Percentiles rank a stretch among this genome's conserved stretches.
These are phyloP conservation scores for Cadophora luteo-olivacea DNA, from an alignment of 2,329 filamentous ascomycete species.

Conservation along the genomic window DNA sequence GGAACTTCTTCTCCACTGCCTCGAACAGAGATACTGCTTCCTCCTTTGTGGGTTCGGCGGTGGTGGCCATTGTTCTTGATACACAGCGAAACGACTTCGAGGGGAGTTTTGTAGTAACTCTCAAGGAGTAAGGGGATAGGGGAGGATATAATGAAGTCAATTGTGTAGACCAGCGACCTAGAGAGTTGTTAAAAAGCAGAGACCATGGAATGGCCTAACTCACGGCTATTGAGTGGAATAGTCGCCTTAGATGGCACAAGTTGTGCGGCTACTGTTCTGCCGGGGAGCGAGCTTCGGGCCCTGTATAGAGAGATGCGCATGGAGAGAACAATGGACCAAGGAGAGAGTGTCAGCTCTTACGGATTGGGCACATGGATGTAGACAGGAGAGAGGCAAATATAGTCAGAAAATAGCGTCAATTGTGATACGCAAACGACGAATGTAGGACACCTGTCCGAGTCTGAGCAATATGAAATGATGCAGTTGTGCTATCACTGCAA, in stretches of 20 bases:
- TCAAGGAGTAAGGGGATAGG: neutral
- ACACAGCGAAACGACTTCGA: neutral
- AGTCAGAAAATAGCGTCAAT: neutral
- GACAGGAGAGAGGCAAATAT: too few relatives aligned
- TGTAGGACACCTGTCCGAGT: too few relatives aligned
- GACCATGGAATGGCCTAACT: neutral
- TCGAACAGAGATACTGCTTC: constrained; percentile 51
- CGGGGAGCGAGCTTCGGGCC: neutral
- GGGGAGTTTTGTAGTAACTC: too few relatives aligned
- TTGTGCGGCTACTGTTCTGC: neutral
- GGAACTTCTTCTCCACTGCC: constrained; percentile 51
- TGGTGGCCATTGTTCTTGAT: constrained; percentile 29
- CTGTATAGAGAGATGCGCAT: neutral
- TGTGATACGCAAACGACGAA: too few relatives aligned
- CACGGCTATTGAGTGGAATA: neutral
- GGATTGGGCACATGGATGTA: too few relatives aligned
- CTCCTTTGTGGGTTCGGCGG: constrained; percentile 45
- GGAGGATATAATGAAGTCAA: neutral
- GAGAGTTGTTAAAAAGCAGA: neutral
- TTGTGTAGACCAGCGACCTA: neutral
- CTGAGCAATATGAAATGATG: too few relatives aligned
- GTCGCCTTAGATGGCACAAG: too few relatives aligned
- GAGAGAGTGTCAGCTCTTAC: too few relatives aligned
- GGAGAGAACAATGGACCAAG: neutral
- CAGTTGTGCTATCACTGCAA: too few relatives aligned